These are phyloP conservation scores for Lactuca sativa DNA, from an alignment of 129 eudicot species.

Conservation along the genomic window DNA sequence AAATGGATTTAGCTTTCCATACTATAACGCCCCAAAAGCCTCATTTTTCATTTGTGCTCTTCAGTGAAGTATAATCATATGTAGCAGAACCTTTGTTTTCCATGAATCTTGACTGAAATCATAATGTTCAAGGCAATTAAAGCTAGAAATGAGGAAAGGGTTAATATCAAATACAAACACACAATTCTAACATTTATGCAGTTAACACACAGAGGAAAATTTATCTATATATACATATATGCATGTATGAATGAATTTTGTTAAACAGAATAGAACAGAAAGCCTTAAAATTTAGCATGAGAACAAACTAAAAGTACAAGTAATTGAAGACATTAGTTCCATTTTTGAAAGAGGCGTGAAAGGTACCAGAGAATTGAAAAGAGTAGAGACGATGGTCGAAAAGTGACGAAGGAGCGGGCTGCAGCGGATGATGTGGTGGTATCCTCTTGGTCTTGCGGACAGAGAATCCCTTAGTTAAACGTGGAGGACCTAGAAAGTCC, in stretches of 20 bases:
- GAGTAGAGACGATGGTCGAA: constrained; percentile 45
- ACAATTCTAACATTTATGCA: neutral
- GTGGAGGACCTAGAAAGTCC: constrained; percentile 54
- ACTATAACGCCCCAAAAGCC: constrained; percentile 77
- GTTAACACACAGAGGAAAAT: neutral
- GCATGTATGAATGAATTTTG: neutral
- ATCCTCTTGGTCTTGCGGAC: constrained; percentile 21
- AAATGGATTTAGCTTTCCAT: constrained; percentile 68
- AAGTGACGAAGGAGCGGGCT: neutral
- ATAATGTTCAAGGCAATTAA: constrained; percentile 8
- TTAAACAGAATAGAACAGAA: neutral
- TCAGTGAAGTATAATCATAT: constrained; percentile 42
- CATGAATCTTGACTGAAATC: constrained; percentile 10
- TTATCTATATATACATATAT: neutral
- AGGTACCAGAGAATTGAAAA: constrained; percentile 41
- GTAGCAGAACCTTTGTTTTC: constrained; percentile 36
- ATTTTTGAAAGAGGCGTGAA: constrained; percentile 34
- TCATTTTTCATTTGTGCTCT: constrained; percentile 47
- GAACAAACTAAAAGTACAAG: neutral
- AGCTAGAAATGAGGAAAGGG: neutral
- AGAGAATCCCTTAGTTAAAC: constrained; percentile 48
- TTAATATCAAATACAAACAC: neutral
- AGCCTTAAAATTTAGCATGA: neutral
- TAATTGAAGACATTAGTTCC: constrained; percentile 28
- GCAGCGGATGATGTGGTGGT: constrained; percentile 12